A percentile compares a stretch with the other conserved stretches of the same genome.
phyloP scores from a whole-genome alignment of 176 grass and related monocot species.

The Lolium rigidum region DNA sequence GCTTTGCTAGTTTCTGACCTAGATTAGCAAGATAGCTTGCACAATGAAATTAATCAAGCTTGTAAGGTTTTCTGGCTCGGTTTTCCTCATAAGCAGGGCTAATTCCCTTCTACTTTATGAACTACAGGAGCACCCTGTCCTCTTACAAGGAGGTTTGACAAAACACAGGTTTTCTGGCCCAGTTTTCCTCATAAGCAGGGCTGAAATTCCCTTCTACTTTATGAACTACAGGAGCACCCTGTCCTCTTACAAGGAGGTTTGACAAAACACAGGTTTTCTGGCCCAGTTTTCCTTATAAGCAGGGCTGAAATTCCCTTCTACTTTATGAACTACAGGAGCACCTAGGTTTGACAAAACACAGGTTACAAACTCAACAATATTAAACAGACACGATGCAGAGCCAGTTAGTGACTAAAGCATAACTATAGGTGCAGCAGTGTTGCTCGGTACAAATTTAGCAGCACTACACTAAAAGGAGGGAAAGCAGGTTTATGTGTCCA shows the following conservation, averaged over 20 bases:
- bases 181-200: neutral
- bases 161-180: neutral
- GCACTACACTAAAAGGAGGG: neutral
- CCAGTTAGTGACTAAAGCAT: neutral
- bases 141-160: neutral
- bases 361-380: neutral
- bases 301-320: neutral
- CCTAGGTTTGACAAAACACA: no score
- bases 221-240: neutral
- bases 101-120: neutral
- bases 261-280: neutral
- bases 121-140: neutral
- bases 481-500: neutral
- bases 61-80: neutral
- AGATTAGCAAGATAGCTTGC: neutral
- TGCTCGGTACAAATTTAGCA: constrained; percentile 6
- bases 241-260: neutral
- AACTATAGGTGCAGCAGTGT: neutral
- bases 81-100: neutral
- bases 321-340: neutral
- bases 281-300: neutral
- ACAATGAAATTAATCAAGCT: neutral
- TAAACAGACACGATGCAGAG: neutral
- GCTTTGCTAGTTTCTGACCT: neutral
- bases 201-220: neutral